Evolutionary conservation across 805 yeast species (phyloP).

Genomic region (Komagataella populi): DNA sequence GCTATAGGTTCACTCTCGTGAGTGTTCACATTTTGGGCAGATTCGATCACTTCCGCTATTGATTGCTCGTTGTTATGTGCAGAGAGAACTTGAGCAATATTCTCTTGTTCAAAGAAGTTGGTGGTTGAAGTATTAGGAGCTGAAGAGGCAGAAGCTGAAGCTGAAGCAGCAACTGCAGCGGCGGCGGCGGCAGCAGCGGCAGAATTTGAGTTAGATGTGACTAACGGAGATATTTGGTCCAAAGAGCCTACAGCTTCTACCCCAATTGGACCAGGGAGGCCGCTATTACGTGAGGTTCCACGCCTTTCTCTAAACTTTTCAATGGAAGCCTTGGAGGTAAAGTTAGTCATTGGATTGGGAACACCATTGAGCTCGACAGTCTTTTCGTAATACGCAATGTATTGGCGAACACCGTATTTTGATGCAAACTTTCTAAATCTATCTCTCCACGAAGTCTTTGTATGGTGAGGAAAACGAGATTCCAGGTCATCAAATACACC

Average conservation of each 20-base stretch:
- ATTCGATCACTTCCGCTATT: neutral
- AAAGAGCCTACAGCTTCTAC: neutral
- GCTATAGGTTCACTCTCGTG: neutral
- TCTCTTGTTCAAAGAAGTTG: neutral
- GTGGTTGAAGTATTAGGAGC: neutral
- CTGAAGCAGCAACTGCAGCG: neutral
- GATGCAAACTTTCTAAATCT: conserved; percentile 59
- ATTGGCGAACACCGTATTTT: conserved; percentile 46
- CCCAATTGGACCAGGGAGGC: neutral
- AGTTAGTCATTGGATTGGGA: conserved; percentile 47
- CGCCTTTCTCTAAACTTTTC: conserved; percentile 8
- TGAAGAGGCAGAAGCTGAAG: too few species aligned
- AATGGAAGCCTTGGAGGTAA: conserved; percentile 24
- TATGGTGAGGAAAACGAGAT: conserved; percentile 33
- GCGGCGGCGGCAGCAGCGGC: neutral
- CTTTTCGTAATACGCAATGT: conserved; percentile 36
- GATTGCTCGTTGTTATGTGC: neutral
- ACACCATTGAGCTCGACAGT: conserved; percentile 20
- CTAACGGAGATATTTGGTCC: neutral
- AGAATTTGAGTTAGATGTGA: neutral
- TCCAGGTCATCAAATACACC: conserved; percentile 24
- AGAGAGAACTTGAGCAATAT: neutral
- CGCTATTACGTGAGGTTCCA: neutral
- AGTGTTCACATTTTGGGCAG: neutral
- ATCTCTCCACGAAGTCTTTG: conserved; percentile 71